These are phyloP conservation scores for Vigna angularis DNA, from an alignment of 306 rosid species.

Conservation along the genomic window DNA sequence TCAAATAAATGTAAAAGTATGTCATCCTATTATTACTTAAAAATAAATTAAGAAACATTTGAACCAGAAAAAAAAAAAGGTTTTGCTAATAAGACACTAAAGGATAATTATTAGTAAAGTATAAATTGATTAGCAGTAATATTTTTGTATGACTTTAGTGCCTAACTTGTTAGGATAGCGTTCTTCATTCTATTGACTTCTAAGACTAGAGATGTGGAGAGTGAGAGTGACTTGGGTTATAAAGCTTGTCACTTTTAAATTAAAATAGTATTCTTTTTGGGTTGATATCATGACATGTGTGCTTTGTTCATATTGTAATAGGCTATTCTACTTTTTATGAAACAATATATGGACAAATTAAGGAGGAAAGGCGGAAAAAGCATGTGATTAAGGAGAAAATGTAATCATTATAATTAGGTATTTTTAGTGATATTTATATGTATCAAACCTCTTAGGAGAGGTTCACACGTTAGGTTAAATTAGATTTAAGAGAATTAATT, in stretches of 20 bases:
- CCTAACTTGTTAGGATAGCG: constrained; percentile 7
- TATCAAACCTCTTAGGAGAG: too few relatives aligned
- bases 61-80: neutral
- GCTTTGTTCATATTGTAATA: neutral
- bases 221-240: neutral
- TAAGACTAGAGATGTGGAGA: neutral
- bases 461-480: too few relatives aligned
- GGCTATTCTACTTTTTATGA: neutral
- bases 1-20: too few relatives aligned
- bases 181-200: neutral
- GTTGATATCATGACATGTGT: neutral
- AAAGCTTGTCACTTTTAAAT: constrained; percentile 2
- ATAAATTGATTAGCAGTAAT: neutral
- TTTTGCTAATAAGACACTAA: neutral
- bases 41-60: neutral
- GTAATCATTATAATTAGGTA: neutral
- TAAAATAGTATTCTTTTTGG: neutral
- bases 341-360: too few relatives aligned
- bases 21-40: too few relatives aligned
- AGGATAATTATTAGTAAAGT: neutral
- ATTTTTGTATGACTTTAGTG: neutral
- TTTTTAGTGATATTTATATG: too few relatives aligned
- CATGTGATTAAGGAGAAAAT: neutral
- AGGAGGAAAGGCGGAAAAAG: neutral
- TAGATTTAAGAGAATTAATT: too few relatives aligned